Evolutionary conservation across 2,329 filamentous ascomycete species (phyloP), one percentile per base, ranked within the genome.

Genomic region (Zasmidium angulare): DNA sequence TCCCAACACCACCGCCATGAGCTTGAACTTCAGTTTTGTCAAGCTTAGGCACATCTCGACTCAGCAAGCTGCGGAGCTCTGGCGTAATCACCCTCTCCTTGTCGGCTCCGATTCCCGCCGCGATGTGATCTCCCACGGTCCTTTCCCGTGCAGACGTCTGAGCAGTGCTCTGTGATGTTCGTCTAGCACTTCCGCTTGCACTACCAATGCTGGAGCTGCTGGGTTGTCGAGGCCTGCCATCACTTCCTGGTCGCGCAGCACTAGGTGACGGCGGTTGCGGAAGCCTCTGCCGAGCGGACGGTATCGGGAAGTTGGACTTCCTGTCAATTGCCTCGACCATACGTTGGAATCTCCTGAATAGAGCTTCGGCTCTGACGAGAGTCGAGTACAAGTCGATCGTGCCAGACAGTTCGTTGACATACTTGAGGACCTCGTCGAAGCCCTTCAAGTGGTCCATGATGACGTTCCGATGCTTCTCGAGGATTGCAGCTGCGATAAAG

Each of bases 401-500:
- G 64, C 89, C 89, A 3, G 91, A 96, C 1, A 99, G 84, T 73
- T 99, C 95, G 72, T 99, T 99, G 69, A 99, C 91, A 72, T 98
- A 99, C 81, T 99, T 99, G 24, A 99, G 79, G 29, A 99, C 91
- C 75, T 99, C 96, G 65, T 99, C 95, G 77, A 99, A 99, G 68
- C 93, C 90, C 72, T 91, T 85, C 23, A 99, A 79, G 75, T 99
- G 95, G 56, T 89, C 86, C 88, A 99, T 96, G 63, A 99, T 98
- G 12, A 98, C 89, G 71, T 93, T 89, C n/a, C 93, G 82, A 70
- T 98, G 95, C 77, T 96, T 96, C 75, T 99, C 95, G 22, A 99
- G 76, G 43, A 99, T 96, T 0, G 95, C 93, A 46, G 99, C 78
- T 0, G 96, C 95, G 62, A 99, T 83, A 72, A 99, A 99, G 14